phyloP scores from a whole-genome alignment of 208 protist genomes.

The Novymonas esmeraldas region DNA sequence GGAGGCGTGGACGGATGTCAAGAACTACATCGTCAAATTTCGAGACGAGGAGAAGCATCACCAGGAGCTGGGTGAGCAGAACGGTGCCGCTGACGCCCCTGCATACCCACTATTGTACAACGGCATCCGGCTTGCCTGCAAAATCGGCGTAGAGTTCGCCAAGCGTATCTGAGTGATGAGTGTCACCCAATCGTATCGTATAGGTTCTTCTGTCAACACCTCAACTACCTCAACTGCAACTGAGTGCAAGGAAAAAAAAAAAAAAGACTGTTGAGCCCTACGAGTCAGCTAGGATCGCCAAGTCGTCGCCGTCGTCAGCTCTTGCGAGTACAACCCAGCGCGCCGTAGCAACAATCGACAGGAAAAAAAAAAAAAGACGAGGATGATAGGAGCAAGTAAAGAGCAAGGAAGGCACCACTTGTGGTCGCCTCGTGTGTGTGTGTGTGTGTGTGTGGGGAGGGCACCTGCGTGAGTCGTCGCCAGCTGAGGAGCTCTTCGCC shows the following conservation, averaged over 20 bases:
- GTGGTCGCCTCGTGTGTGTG: too few relatives aligned
- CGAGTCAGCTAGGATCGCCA: too few relatives aligned
- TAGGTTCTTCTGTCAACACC: not conserved
- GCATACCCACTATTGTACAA: slow-evolving; percentile 84
- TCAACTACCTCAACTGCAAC: not conserved
- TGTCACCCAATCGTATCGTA: not conserved
- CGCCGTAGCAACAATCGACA: too few relatives aligned
- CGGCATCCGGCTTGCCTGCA: slow-evolving; percentile 74
- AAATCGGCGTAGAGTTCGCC: slow-evolving; percentile 67
- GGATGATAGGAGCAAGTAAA: too few relatives aligned
- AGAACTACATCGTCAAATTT: slow-evolving; percentile 78
- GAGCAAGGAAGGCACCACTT: too few relatives aligned
- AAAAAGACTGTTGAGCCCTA: too few relatives aligned
- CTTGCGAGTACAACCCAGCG: too few relatives aligned
- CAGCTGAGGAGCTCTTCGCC: too few relatives aligned
- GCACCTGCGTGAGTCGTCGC: too few relatives aligned
- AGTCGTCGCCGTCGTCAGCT: too few relatives aligned
- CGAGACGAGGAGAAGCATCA: slow-evolving; percentile 89
- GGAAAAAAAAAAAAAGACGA: too few relatives aligned
- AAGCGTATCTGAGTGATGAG: slow-evolving; percentile 49
- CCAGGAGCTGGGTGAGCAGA: slow-evolving; percentile 80
- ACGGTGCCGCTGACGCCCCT: slow-evolving; percentile 73
- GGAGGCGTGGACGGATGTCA: slow-evolving; percentile 63
- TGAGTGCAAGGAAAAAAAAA: not conserved
- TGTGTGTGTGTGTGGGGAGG: too few relatives aligned